phyloP scores from a whole-genome alignment of 1,284 basidiomycete species.

The Macrocybe sp. region DNA sequence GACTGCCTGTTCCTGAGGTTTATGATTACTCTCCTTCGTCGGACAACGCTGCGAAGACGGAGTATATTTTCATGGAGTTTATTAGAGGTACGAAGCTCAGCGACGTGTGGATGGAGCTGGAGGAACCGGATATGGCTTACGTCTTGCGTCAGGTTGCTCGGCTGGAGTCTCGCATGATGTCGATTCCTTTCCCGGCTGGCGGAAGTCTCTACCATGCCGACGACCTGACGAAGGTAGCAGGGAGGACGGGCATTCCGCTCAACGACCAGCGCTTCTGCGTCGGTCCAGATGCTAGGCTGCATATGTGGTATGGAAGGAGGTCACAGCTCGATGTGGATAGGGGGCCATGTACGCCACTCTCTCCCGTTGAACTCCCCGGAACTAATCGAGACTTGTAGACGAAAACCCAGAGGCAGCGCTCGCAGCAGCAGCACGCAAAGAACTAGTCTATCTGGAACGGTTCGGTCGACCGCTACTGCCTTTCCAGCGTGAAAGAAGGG shows the following conservation, averaged over 20 bases:
- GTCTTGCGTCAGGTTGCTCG: no score
- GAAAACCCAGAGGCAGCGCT: conserved; percentile 41
- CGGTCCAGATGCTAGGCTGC: conserved; percentile 39
- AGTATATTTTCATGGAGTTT: conserved; percentile 52
- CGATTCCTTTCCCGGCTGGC: conserved; percentile 44
- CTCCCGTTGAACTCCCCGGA: conserved; percentile 21
- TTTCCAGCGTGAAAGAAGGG: conserved; percentile 40
- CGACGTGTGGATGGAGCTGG: conserved; percentile 41
- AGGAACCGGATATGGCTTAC: no score
- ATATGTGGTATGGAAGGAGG: conserved; percentile 44
- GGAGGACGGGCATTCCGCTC: conserved; percentile 26
- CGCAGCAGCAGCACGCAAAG: conserved; percentile 39
- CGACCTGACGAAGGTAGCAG: conserved; percentile 31
- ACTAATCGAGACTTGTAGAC: conserved; percentile 36
- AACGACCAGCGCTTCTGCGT: conserved; percentile 41
- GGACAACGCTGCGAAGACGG: conserved; percentile 44
- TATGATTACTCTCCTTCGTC: conserved; percentile 44
- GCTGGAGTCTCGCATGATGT: conserved; percentile 48
- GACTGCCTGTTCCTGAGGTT: conserved; percentile 39
- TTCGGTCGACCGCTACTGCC: conserved; percentile 47
- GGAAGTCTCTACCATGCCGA: conserved; percentile 46
- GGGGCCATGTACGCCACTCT: conserved; percentile 45
- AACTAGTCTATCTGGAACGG: conserved; percentile 41
- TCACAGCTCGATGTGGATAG: conserved; percentile 40
- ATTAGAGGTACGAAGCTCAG: conserved; percentile 37